These are phyloP conservation scores for Prunus padus DNA, from an alignment of 306 rosid species.

Conservation along the genomic window DNA sequence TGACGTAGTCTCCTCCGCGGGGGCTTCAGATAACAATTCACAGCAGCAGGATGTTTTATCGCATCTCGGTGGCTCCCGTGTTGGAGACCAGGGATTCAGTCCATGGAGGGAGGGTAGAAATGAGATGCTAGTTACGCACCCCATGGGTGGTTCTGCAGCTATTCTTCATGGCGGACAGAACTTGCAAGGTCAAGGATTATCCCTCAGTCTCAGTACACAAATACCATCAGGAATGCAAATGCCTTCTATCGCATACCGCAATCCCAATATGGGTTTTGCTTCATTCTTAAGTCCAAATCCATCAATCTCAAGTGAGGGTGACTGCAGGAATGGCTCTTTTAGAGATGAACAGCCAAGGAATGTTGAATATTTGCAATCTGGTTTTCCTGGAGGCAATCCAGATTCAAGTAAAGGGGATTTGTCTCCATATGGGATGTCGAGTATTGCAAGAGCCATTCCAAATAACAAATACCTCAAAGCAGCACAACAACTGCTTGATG, in stretches of 20 bases:
- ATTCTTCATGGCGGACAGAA: slow-evolving; percentile 50
- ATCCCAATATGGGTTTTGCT: slow-evolving; percentile 46
- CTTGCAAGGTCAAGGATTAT: slow-evolving; percentile 69
- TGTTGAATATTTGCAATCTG: slow-evolving; percentile 42
- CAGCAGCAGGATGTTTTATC: slow-evolving; percentile 54
- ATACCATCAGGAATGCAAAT: slow-evolving; percentile 56
- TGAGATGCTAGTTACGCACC: slow-evolving; percentile 49
- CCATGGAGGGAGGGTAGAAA: slow-evolving; percentile 64
- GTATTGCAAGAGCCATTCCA: slow-evolving; percentile 48
- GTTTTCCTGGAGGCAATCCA: slow-evolving; percentile 45
- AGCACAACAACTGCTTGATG: slow-evolving; percentile 74
- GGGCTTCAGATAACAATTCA: slow-evolving; percentile 42
- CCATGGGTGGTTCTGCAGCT: slow-evolving; percentile 36
- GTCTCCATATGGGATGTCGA: slow-evolving; percentile 50
- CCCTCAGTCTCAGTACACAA: slow-evolving; percentile 70
- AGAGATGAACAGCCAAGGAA: slow-evolving; percentile 51
- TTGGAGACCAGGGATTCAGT: slow-evolving; percentile 44
- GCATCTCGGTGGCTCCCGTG: slow-evolving; percentile 42
- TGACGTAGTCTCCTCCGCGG: slow-evolving; percentile 40
- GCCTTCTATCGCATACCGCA: slow-evolving; percentile 46
- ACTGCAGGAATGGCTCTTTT: slow-evolving; percentile 42
- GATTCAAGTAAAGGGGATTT: slow-evolving; percentile 46
- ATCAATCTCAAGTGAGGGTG: slow-evolving; percentile 41
- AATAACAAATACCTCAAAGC: slow-evolving; percentile 71
- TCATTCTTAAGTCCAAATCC: slow-evolving; percentile 57